These are phyloP conservation scores for Ophiostoma tasmaniense DNA, from an alignment of 2,329 filamentous ascomycete genomes.

Conservation along the genomic window DNA sequence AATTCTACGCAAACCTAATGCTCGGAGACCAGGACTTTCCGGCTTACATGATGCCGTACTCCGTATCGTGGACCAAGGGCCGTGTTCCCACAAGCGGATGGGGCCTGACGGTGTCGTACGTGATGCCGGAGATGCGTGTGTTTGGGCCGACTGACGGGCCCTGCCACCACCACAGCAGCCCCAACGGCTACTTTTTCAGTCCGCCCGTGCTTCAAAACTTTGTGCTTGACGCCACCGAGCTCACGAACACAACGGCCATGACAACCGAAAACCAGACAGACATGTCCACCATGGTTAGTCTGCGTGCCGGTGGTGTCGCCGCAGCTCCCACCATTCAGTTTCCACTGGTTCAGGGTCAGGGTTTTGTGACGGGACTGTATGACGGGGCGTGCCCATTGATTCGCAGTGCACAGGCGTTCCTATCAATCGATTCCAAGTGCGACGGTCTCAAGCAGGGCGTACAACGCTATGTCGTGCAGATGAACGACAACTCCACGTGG, in stretches of 20 bases:
- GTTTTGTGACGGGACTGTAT: slow-evolving; percentile 74
- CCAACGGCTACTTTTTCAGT: slow-evolving; percentile 60
- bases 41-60: slow-evolving; percentile 69
- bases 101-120: slow-evolving; percentile 70
- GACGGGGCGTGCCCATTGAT: slow-evolving; percentile 61
- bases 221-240: slow-evolving; percentile 67
- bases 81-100: slow-evolving; percentile 56
- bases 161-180: slow-evolving; percentile 12
- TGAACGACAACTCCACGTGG: slow-evolving; percentile 70
- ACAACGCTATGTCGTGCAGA: slow-evolving; percentile 64
- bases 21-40: slow-evolving; percentile 61
- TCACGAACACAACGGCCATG: slow-evolving; percentile 51
- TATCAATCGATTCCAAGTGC: slow-evolving; percentile 2
- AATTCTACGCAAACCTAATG: slow-evolving; percentile 75
- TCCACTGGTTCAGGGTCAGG: slow-evolving; percentile 83
- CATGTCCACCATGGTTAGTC: slow-evolving; percentile 57
- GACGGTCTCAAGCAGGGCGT: slow-evolving; percentile 44
- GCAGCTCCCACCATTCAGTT: slow-evolving; percentile 58
- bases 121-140: slow-evolving; percentile 57
- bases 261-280: slow-evolving; percentile 46
- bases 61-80: slow-evolving; percentile 59
- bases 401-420: slow-evolving; percentile 47
- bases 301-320: slow-evolving; percentile 41
- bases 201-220: slow-evolving; percentile 76
- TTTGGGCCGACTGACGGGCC: slow-evolving; percentile 47